phyloP scores from a whole-genome alignment of 805 yeast genomes.

The Metschnikowia chrysomelidarum region DNA sequence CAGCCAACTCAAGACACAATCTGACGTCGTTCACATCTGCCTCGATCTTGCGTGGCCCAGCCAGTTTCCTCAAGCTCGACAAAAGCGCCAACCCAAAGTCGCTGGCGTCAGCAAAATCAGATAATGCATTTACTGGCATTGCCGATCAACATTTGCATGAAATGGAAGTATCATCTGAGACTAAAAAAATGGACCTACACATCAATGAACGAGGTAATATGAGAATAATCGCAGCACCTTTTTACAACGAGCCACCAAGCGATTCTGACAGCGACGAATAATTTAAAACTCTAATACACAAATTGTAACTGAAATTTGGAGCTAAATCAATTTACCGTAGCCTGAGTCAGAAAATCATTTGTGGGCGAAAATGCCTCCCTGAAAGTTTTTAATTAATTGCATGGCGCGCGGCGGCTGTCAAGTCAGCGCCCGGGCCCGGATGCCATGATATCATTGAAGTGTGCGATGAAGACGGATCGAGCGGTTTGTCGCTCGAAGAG shows the following conservation, averaged over 20 bases:
- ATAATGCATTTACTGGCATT: no score
- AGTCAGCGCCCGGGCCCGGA: no score
- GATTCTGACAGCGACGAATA: conserved; percentile 27
- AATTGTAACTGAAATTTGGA: not conserved
- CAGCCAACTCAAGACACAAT: conserved; percentile 15
- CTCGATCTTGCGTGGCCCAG: conserved; percentile 15
- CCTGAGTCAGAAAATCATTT: not conserved
- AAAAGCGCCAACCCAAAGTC: conserved; percentile 8
- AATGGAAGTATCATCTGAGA: no score
- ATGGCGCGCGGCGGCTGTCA: no score
- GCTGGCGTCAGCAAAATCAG: conserved; percentile 2
- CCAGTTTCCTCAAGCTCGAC: conserved; percentile 11
- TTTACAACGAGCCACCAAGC: conserved; percentile 38
- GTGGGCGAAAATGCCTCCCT: conserved; percentile 4
- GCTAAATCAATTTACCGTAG: not conserved
- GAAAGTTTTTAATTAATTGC: conserved; percentile 3
- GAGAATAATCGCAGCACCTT: conserved; percentile 38
- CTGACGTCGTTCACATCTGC: conserved; percentile 21
- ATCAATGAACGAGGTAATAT: conserved; percentile 15
- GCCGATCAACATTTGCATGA: no score
- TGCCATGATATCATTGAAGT: conserved; percentile 4
- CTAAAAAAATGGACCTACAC: conserved; percentile 13
- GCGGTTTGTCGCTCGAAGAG: conserved; percentile 8
- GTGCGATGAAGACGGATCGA: conserved; percentile 7
- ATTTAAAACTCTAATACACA: not conserved